Evolutionary conservation across 192 early-diverging fungal genomes (phyloP).

Genomic region (Coemansia nantahalensis): DNA sequence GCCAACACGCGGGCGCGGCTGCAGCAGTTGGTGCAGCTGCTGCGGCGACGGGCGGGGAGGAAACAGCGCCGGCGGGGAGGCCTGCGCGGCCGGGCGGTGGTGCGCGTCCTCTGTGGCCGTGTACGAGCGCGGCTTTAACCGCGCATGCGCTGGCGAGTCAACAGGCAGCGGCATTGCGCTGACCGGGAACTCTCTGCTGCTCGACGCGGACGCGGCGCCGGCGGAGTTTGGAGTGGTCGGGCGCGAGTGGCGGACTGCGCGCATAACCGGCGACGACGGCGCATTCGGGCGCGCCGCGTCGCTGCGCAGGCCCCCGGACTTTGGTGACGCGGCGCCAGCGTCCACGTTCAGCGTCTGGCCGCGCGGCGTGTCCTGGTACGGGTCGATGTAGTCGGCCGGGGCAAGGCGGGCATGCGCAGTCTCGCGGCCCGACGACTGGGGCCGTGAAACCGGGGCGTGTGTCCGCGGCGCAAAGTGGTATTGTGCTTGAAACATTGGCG

Average conservation of each 20-base stretch:
- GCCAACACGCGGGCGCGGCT: constrained; percentile 24
- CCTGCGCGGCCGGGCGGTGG: background rate
- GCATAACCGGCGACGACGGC: constrained; percentile 50
- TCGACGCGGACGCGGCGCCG: background rate
- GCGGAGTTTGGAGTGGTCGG: constrained; percentile 30
- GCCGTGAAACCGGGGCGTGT: constrained; percentile 7
- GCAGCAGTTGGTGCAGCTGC: background rate
- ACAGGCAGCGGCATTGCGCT: background rate
- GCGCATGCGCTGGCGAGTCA: background rate
- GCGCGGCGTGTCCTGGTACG: constrained; percentile 24
- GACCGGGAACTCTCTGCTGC: constrained; percentile 6
- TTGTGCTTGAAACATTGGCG: constrained; percentile 33
- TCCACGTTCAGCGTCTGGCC: constrained; percentile 40
- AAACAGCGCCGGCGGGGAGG: background rate
- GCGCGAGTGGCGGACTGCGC: constrained; percentile 42
- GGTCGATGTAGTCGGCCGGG: constrained; percentile 51
- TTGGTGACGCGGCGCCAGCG: constrained; percentile 4
- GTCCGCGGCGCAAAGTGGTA: constrained; percentile 29
- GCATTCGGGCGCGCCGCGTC: constrained; percentile 4
- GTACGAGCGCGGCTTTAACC: constrained; percentile 38
- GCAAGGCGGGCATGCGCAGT: constrained; percentile 14
- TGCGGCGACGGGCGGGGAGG: background rate
- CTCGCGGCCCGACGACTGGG: constrained; percentile 16
- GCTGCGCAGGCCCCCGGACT: constrained; percentile 2
- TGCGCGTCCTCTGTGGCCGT: constrained; percentile 11